Conservation (phyloP, 805 yeast genomes). For the Myxozyma neotropica region DNA sequence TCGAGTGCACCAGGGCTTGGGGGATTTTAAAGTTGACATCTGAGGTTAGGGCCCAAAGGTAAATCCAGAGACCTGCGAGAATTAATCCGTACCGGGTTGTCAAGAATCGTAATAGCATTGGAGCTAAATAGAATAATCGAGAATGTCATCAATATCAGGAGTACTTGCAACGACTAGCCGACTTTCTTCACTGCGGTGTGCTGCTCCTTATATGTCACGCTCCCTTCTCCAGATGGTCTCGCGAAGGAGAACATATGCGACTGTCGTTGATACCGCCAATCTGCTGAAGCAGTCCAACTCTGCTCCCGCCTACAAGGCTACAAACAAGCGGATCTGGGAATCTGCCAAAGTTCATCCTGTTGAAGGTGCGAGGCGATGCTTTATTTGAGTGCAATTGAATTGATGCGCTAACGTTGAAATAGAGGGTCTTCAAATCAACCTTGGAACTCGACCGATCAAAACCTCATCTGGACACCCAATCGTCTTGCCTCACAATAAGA, state of each 20-base stretch:
- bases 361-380: slow-evolving; percentile 18
- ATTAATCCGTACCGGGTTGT: no score
- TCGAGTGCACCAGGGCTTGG: no score
- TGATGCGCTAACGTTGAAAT: background rate
- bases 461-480: slow-evolving; percentile 82
- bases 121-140: background rate
- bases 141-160: background rate
- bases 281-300: slow-evolving; percentile 15
- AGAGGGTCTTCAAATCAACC: slow-evolving; percentile 33
- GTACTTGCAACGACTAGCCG: background rate
- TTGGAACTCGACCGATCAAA: slow-evolving; percentile 75
- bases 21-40: no score
- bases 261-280: slow-evolving; percentile 26
- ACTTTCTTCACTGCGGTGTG: background rate
- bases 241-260: slow-evolving; percentile 15
- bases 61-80: no score
- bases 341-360: slow-evolving; percentile 52
- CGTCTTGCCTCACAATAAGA: slow-evolving; percentile 60
- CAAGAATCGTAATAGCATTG: no score
- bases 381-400: background rate
- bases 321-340: slow-evolving; percentile 74
- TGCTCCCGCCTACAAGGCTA: slow-evolving; percentile 4
- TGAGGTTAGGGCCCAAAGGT: no score
- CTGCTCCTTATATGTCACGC: background rate
- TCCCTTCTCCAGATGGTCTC: no score